Evolutionary conservation across 2,329 filamentous ascomycete species (phyloP).

Genomic region (Diaporthe ilicicola): DNA sequence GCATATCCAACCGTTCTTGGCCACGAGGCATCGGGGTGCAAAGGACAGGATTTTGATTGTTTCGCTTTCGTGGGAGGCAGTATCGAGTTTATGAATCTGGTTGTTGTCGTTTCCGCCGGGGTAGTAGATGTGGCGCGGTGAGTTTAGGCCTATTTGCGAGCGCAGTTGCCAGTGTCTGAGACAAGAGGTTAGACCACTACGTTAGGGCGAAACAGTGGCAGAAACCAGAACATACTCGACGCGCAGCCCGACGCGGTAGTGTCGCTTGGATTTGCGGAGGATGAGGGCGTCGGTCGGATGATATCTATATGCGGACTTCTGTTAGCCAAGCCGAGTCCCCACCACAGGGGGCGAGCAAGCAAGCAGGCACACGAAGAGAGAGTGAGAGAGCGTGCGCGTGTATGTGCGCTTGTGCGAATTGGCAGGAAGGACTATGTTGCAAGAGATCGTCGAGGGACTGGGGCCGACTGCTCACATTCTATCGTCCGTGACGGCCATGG

Average conservation of each 20-base stretch:
- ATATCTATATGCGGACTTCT: slow-evolving; percentile 54
- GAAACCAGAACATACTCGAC: slow-evolving; percentile 64
- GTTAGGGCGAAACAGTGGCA: slow-evolving; percentile 57
- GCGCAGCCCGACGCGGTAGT: slow-evolving; percentile 61
- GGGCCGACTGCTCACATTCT: slow-evolving; percentile 52
- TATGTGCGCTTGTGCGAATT: background rate
- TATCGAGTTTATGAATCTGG: slow-evolving; percentile 73
- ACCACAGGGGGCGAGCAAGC: background rate
- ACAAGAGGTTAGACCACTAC: slow-evolving; percentile 13
- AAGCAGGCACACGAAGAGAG: background rate
- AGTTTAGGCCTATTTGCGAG: slow-evolving; percentile 85
- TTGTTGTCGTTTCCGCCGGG: slow-evolving; percentile 76
- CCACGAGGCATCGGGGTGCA: slow-evolving; percentile 85
- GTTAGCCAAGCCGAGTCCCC: slow-evolving; percentile 32
- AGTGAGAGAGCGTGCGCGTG: too few relatives aligned
- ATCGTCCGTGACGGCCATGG: slow-evolving; percentile 65
- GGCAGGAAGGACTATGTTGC: background rate
- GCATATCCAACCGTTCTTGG: slow-evolving; percentile 86
- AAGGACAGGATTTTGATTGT: slow-evolving; percentile 76
- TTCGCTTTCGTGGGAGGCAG: slow-evolving; percentile 74
- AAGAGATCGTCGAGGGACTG: background rate
- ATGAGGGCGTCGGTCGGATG: slow-evolving; percentile 73
- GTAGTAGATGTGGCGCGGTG: slow-evolving; percentile 83
- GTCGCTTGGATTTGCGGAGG: slow-evolving; percentile 66
- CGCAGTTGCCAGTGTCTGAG: slow-evolving; percentile 86